Evolutionary conservation across 768 basidiomycete genomes (phyloP).

Genomic region (Strobilomyces echinocephalus): DNA sequence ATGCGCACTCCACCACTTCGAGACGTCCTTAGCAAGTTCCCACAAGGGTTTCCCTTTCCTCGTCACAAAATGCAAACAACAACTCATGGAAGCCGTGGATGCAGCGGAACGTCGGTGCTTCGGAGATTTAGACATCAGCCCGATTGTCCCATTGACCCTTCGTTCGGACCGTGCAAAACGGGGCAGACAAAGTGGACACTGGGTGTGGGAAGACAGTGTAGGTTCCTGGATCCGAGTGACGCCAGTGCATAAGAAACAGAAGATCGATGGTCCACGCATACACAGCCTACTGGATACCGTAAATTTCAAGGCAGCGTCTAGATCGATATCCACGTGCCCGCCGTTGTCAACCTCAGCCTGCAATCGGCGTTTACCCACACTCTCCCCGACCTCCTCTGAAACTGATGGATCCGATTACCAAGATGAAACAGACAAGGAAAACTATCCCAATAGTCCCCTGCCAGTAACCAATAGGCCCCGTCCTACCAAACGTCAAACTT

Average conservation of each 20-base stretch:
- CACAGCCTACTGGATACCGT: not conserved
- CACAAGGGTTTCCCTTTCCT: constrained; percentile 21
- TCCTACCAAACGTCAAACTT: constrained; percentile 17
- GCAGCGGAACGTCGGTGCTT: constrained; percentile 49
- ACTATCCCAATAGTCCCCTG: constrained; percentile 6
- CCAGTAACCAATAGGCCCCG: constrained; percentile 6
- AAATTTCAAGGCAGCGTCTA: not conserved
- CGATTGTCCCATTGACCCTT: constrained; percentile 9
- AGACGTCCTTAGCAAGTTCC: constrained; percentile 27
- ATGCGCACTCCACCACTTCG: constrained; percentile 45
- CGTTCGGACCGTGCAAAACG: constrained; percentile 1
- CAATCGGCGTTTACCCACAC: constrained; percentile 1
- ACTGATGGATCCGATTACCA: constrained; percentile 20
- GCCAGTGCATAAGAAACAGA: constrained; percentile 27
- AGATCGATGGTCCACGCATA: constrained; percentile 2
- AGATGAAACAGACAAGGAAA: constrained; percentile 22
- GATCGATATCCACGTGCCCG: not conserved
- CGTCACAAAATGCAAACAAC: constrained; percentile 33
- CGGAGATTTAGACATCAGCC: constrained; percentile 21
- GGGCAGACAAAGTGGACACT: constrained; percentile 29
- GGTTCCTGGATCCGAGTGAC: constrained; percentile 42
- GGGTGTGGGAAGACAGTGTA: constrained; percentile 47
- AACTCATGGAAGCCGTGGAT: constrained; percentile 44
- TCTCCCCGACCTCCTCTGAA: constrained; percentile 11
- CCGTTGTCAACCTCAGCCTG: constrained; percentile 1